Evolutionary conservation across 495 filamentous ascomycete species (phyloP).

Genomic region (Penicillium pancosmium): DNA sequence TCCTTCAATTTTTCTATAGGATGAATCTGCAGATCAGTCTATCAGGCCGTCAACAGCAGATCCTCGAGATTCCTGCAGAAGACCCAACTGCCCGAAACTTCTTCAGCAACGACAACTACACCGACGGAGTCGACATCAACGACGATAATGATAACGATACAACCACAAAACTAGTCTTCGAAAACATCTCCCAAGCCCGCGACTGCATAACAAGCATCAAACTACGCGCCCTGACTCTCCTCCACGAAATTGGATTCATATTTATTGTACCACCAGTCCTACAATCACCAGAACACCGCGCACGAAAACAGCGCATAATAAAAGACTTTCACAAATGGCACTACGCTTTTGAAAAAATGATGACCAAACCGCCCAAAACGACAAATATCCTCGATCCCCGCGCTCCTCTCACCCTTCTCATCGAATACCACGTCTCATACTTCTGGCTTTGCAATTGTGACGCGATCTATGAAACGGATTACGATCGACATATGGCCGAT

Average conservation of each 20-base stretch:
- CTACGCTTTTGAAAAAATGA: constrained; percentile 17
- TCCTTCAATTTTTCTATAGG: constrained; percentile 21
- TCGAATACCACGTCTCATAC: constrained; percentile 10
- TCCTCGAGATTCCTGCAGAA: not conserved
- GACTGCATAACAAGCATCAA: constrained; percentile 13
- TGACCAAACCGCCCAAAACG: not conserved
- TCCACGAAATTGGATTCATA: constrained; percentile 6
- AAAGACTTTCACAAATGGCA: constrained; percentile 16
- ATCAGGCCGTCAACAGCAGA: constrained; percentile 14
- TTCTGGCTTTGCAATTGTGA: constrained; percentile 19
- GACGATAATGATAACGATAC: no score
- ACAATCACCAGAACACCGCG: not conserved
- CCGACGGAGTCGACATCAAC: no score
- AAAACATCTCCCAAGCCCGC: constrained; percentile 16
- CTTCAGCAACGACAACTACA: not conserved
- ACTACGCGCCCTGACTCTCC: constrained; percentile 10
- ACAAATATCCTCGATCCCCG: constrained; percentile 14
- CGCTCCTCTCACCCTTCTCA: constrained; percentile 14
- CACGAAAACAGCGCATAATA: constrained; percentile 10
- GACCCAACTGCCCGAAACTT: not conserved
- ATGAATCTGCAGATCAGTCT: constrained; percentile 24
- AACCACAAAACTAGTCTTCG: not conserved
- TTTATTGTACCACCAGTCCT: not conserved
- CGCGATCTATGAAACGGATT: constrained; percentile 12
- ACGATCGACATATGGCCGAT: constrained; percentile 13